These are phyloP conservation scores for Hanseniaspora meyeri DNA, from an alignment of 805 yeast species.

Conservation along the genomic window DNA sequence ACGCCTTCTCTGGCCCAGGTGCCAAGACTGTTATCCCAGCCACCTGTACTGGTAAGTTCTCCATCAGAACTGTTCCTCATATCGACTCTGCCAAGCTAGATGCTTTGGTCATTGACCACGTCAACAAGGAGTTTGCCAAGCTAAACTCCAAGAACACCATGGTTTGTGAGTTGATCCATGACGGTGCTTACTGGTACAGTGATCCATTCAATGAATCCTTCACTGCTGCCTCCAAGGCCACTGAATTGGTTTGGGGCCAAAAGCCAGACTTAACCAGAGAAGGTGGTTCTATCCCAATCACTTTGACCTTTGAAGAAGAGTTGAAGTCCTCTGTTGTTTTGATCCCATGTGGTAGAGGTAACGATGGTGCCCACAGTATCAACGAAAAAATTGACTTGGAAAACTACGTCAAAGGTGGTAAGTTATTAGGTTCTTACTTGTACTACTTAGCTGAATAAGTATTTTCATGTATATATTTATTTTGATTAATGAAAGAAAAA, in stretches of 20 bases:
- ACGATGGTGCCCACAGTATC: conserved; percentile 97
- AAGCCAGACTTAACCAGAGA: conserved; percentile 97
- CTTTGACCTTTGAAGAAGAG: conserved; percentile 81
- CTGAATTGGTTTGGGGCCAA: conserved; percentile 85
- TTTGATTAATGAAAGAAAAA: background rate
- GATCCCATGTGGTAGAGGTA: conserved; percentile 97
- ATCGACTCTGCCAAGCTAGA: conserved; percentile 72
- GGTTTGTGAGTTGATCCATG: conserved; percentile 71
- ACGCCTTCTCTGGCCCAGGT: conserved; percentile 88
- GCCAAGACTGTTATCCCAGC: conserved; percentile 98
- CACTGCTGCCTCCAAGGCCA: conserved; percentile 89
- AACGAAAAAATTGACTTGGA: conserved; percentile 84
- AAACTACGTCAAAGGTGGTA: conserved; percentile 86
- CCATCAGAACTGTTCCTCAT: conserved; percentile 94
- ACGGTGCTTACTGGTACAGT: conserved; percentile 91
- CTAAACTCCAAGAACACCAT: conserved; percentile 67
- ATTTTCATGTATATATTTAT: background rate
- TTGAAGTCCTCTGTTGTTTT: conserved; percentile 75
- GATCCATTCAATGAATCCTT: conserved; percentile 88
- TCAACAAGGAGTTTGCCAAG: conserved; percentile 50
- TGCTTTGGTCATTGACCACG: conserved; percentile 59
- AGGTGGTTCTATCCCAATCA: conserved; percentile 98
- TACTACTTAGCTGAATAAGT: conserved; percentile 57
- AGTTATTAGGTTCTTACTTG: conserved; percentile 84
- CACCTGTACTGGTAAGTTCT: conserved; percentile 84